These are phyloP conservation scores for Trichoderma pleuroti DNA, from an alignment of 2,329 filamentous ascomycete genomes.

Conservation along the genomic window DNA sequence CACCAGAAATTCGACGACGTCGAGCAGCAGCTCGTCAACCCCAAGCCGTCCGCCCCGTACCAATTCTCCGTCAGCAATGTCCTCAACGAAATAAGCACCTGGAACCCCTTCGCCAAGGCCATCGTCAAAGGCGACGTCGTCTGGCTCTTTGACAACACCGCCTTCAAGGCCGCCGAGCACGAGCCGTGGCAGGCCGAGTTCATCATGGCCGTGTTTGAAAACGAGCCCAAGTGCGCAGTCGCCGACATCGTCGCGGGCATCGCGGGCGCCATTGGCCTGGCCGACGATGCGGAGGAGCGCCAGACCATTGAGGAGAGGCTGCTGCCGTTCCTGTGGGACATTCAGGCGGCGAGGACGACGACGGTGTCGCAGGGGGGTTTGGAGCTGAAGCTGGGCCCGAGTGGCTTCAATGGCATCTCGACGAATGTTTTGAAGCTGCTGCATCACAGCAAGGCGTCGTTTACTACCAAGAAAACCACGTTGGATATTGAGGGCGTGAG, in stretches of 20 bases:
- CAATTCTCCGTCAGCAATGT: slow-evolving; percentile 32
- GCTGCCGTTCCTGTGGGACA: slow-evolving; percentile 72
- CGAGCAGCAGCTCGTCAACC: slow-evolving; percentile 45
- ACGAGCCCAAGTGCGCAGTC: slow-evolving; percentile 63
- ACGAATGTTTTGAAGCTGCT: slow-evolving; percentile 56
- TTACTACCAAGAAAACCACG: slow-evolving; percentile 45
- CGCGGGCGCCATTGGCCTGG: slow-evolving; percentile 65
- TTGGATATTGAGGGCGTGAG: slow-evolving; percentile 49
- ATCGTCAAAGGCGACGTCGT: slow-evolving; percentile 67
- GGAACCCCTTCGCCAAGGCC: slow-evolving; percentile 56
- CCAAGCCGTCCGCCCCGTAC: slow-evolving; percentile 27
- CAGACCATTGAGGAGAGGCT: slow-evolving; percentile 64
- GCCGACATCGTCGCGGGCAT: slow-evolving; percentile 68
- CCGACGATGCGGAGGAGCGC: slow-evolving; percentile 55
- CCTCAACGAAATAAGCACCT: slow-evolving; percentile 48
- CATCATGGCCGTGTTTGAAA: slow-evolving; percentile 75
- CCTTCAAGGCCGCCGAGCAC: slow-evolving; percentile 55
- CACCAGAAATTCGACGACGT: slow-evolving; percentile 48
- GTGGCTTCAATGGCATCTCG: slow-evolving; percentile 68
- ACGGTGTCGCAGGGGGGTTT: slow-evolving; percentile 55
- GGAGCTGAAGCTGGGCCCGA: slow-evolving; percentile 61
- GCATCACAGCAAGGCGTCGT: slow-evolving; percentile 40
- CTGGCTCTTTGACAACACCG: slow-evolving; percentile 90
- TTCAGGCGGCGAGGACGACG: slow-evolving; percentile 67
- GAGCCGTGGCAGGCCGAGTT: slow-evolving; percentile 75